Evolutionary conservation across 352 stramenopile genomes (phyloP), one percentile per base, ranked within the genome.

Genomic region (Globisporangium barbulae): DNA sequence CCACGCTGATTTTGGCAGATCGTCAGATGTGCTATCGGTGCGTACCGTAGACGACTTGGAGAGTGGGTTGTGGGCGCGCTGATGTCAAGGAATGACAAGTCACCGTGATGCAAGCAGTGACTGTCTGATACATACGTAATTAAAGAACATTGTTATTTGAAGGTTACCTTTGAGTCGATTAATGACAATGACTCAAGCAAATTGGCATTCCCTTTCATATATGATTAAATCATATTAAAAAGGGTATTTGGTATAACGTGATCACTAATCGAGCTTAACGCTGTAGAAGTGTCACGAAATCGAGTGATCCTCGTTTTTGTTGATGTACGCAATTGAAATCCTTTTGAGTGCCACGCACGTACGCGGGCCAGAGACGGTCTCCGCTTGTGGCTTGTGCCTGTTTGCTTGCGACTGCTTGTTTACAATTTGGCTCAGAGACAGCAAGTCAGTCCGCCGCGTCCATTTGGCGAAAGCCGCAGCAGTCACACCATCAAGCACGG

Each of bases 341-440:
- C 50, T 44, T 44, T 57, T 2, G 3, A 31, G 25, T 57, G 50
- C 52, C 37, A 58, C 31, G 52, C 52, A 58, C 52, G 52, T 58
- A 39, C 31, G 52, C 7, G 8, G n/a, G 22, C 35, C 31, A 58
- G 6, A 58, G 52, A 45, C 35, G 22, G 30, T 49, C 42, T 41
- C 35, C 35, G 9, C 35, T 22, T 5, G 10, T 17, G 19, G n/a
- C 28, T 6, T 13, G 5, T 37, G 25, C 4, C 25, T 45, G 39
- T 45, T 45, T 45, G 39, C 39, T 45, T 45, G 35, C 10, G 12
- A 0, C 21, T 22, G 3, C 5, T n/a, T 54, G 25, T 54, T 54
- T 31, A 19, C 47, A 17, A 2, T 3, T 31, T 54, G 42, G 42
- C 42, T 49, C 42, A 6, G 37, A 3, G 39, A 45, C 3, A 45